phyloP scores from a whole-genome alignment of 2,329 filamentous ascomycete genomes.

The Onygenales sp. region DNA sequence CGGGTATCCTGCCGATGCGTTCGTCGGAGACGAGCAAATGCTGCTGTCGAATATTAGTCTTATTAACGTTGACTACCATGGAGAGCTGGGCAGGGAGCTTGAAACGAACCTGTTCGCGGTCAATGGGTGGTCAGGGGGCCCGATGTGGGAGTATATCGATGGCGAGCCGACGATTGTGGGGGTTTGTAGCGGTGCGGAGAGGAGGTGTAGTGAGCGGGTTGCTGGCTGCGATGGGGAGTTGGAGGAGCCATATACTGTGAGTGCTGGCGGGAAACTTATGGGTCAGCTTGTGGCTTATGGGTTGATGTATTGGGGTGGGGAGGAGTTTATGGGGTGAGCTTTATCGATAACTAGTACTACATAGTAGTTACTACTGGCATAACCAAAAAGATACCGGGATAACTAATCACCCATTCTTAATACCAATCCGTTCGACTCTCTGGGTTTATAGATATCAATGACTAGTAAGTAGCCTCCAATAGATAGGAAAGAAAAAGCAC shows the following conservation, averaged over 20 bases:
- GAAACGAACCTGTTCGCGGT: conserved; percentile 14
- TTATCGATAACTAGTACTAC: background rate
- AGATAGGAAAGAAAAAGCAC: too few species aligned
- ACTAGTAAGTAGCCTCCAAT: too few species aligned
- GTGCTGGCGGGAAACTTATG: conserved; percentile 17
- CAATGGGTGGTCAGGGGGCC: conserved; percentile 16
- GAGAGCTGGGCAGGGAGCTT: conserved; percentile 13
- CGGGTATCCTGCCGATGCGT: conserved; percentile 14
- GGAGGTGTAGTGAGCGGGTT: conserved; percentile 13
- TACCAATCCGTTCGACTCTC: too few species aligned
- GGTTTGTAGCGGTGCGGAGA: conserved; percentile 16
- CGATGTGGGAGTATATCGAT: conserved; percentile 15
- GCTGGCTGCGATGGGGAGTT: conserved; percentile 10
- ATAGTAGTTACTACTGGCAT: background rate
- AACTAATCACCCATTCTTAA: too few species aligned
- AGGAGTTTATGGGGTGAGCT: background rate
- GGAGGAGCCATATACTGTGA: conserved; percentile 14
- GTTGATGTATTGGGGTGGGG: conserved; percentile 8
- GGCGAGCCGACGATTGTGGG: conserved; percentile 14
- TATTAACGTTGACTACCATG: conserved; percentile 13
- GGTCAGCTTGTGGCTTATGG: conserved; percentile 14
- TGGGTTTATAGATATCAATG: too few species aligned
- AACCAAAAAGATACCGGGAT: too few species aligned
- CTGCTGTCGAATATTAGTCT: conserved; percentile 14
- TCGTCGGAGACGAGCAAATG: conserved; percentile 13